Base-by-base conservation (phyloP, 192 early-diverging fungal species). In the Mortierella claussenii region DNA sequence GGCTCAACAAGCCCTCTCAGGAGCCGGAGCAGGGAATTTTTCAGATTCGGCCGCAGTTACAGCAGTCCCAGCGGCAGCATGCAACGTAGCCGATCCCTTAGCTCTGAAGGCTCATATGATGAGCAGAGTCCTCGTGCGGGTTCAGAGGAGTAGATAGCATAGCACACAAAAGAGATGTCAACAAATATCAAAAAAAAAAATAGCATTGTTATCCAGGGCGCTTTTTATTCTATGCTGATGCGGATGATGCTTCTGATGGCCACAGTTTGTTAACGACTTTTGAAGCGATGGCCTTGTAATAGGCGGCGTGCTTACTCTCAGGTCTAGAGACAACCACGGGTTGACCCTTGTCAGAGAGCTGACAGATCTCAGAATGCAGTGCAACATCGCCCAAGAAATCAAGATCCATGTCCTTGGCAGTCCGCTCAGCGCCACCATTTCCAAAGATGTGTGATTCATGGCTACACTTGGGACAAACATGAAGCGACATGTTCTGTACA, bases 401-500 rank as follows among this genome's bases (percentile, higher is more conserved):
- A 7, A 93, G 64, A 9, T 83, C 82, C 80, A 95, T 80, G 43
- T 89, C 82, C n/a, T 85, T 65, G 11, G 93, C 88, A 31, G 83
- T 85, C 28, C 81, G 50, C 30, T 69, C 69, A 23, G 86, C 85
- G 20, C 89, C 88, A 53, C 85, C 78, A 28, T 83, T 79, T 8
- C 92, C 95, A 80, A 97, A 97, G 56, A 96, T 89, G 67, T 93
- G 89, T 0, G 88, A 84, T 69, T 86, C 76, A 78, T 94, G 90
- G 6, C 84, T 80, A 67, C 95, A 97, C 48, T 92, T 89, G 8
- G 92, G 87, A 65, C 95, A 97, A 10, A 86, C 74, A 64, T 89
- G 95, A 7, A 87, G 78, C 21, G 88, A 89, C 95, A 97, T 97
- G 71, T 97, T 97, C 68, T 97, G 89, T 1, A 96, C 88, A 17